These are phyloP conservation scores for Candida germanica DNA, from an alignment of 805 yeast genomes.

Conservation along the genomic window DNA sequence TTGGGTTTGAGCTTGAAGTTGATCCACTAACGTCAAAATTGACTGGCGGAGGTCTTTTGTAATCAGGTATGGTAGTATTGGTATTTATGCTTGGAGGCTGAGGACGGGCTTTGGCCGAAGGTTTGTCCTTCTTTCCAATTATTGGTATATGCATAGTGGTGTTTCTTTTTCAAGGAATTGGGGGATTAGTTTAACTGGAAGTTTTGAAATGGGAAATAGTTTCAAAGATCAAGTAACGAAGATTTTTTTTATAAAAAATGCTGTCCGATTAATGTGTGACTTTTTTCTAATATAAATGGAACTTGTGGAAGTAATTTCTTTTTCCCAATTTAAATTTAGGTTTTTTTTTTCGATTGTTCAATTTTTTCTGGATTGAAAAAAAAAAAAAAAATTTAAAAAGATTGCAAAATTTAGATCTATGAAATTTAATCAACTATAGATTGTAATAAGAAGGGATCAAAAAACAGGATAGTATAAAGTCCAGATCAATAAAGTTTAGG, in stretches of 20 bases:
- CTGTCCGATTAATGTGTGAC: slow-evolving; percentile 5
- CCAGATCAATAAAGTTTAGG: too few species aligned
- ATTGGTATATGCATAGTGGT: slow-evolving; percentile 7
- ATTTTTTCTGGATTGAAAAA: too few species aligned
- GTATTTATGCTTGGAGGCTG: slow-evolving; percentile 4
- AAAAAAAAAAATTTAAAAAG: too few species aligned
- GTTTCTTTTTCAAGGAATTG: too few species aligned
- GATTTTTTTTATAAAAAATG: slow-evolving; percentile 1
- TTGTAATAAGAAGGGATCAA: too few species aligned
- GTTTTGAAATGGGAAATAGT: too few species aligned
- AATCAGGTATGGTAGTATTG: slow-evolving; percentile 3
- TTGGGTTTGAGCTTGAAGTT: slow-evolving; percentile 6
- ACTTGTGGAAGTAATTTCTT: slow-evolving; percentile 4
- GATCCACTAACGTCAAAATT: slow-evolving; percentile 5
- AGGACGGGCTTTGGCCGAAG: not conserved
- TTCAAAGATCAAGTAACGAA: too few species aligned
- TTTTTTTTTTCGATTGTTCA: slow-evolving; percentile 2
- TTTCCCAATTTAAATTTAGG: not conserved
- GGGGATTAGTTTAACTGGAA: too few species aligned
- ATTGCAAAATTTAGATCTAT: too few species aligned
- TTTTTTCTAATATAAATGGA: slow-evolving; percentile 1
- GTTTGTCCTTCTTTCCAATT: slow-evolving; percentile 2
- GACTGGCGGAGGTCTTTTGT: slow-evolving; percentile 8
- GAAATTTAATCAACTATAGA: too few species aligned
- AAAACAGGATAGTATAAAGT: too few species aligned